Base-by-base conservation (phyloP, 768 basidiomycete genomes). In the Kwoniella pini region DNA sequence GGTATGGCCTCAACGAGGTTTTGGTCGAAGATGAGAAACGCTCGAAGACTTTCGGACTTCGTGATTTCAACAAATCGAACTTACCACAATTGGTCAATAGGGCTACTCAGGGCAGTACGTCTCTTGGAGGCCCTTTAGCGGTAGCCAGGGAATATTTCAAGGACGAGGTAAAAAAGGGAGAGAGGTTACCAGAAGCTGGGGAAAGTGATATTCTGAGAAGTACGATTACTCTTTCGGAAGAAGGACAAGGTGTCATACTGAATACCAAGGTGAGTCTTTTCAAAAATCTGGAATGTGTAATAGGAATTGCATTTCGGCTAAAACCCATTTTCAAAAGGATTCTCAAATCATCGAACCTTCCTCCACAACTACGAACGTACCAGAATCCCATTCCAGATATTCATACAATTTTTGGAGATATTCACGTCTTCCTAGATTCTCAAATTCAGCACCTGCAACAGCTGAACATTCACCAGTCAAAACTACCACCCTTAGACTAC, bases 1-100 rank as follows among this genome's bases (percentile, higher is more conserved):
- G 30, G 12, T 74, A 65, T 42, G 62, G 54, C 10, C 66, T 58
- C 6, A 45, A 50, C 39, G 62, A 63, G 6, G 13, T 73, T 9
- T n/a, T 30, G 1, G 57, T 80, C 59, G 86, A 86, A 19, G 72
- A 80, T 9, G 81, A 80, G 4, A 77, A 74, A 9, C 65, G 72
- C 31, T 67, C 49, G 3, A 52, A 54, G 1, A 40, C 56, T 13
- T 21, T 46, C 38, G 62, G 50, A 2, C 36, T 59, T 21, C 54
- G 60, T 30, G 59, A 61, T 22, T 21, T n/a, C 15, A 44, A 39
- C 51, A 68, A 55, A 40, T 68, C 44, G 22, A 50, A 50, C 31
- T 19, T 67, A 22, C 62, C 71, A 21, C 70, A 66, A 48, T 60
- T 65, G 66, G 72, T 54, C 45, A 42, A 36, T 27, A 22, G 52